Conservation (phyloP, 306 rosid genomes). For the Fragaria nilgerrensis region DNA sequence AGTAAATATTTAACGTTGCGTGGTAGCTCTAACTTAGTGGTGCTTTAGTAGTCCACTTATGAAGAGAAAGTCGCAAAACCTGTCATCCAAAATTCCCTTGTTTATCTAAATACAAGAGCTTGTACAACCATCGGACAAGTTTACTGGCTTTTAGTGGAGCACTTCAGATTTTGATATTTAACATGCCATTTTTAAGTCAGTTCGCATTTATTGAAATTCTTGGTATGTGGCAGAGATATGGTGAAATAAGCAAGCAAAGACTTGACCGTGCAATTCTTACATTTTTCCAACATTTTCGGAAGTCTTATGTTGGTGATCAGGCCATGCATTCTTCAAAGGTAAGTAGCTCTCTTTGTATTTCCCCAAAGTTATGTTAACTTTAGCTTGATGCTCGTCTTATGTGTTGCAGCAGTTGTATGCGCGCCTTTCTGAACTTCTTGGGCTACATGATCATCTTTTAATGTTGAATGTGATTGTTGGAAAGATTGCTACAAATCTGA, state of each 20-base stretch:
- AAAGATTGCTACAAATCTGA: conserved; percentile 85
- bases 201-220: conserved; percentile 13
- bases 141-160: background rate
- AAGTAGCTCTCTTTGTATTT: conserved; percentile 28
- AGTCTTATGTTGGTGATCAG: conserved; percentile 97
- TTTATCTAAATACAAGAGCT: background rate
- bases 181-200: conserved; percentile 16
- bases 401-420: conserved; percentile 85
- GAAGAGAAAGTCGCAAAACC: background rate
- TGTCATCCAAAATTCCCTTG: background rate
- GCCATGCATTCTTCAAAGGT: conserved; percentile 99
- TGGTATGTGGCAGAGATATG: conserved; percentile 69
- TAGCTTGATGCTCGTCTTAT: conserved; percentile 27
- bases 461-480: conserved; percentile 75
- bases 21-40: background rate
- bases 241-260: conserved; percentile 91
- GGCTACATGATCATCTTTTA: conserved; percentile 76
- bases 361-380: conserved; percentile 19
- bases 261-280: conserved; percentile 97
- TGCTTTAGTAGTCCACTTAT: background rate
- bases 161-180: background rate
- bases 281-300: conserved; percentile 90
- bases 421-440: conserved; percentile 82
- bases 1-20: background rate
- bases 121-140: background rate